A percentile compares a stretch with the other conserved stretches of the same genome.
Evolutionary conservation across 2,329 filamentous ascomycete genomes (phyloP).

Genomic region (Beauveria medogensis): DNA sequence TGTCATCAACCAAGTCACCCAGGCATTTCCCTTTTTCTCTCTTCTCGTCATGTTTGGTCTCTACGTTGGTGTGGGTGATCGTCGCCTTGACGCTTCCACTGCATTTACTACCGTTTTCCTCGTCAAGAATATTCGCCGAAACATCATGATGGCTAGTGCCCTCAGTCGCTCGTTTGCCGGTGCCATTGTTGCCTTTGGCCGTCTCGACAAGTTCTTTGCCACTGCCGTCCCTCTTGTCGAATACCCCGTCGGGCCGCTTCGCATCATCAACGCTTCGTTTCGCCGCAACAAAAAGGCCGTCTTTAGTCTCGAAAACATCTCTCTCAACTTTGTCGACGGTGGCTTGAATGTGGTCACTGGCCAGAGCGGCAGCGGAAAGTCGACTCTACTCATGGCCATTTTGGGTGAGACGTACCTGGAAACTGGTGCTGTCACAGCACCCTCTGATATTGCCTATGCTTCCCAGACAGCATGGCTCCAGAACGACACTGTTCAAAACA

Average conservation of each 20-base stretch:
- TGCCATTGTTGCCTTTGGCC: conserved; percentile 36
- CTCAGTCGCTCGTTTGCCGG: conserved; percentile 29
- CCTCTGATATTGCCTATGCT: conserved; percentile 46
- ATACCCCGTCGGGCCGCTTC: conserved; percentile 42
- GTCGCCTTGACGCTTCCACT: conserved; percentile 44
- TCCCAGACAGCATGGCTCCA: conserved; percentile 52
- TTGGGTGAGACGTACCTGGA: conserved; percentile 47
- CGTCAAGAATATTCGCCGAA: conserved; percentile 43
- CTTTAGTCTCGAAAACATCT: conserved; percentile 41
- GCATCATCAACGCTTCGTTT: conserved; percentile 39
- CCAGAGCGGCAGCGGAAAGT: conserved; percentile 49
- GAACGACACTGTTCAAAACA: conserved; percentile 46
- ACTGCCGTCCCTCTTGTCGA: conserved; percentile 39
- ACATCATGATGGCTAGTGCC: conserved; percentile 41
- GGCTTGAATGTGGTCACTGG: conserved; percentile 48
- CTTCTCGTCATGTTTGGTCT: conserved; percentile 47
- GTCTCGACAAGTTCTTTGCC: conserved; percentile 47
- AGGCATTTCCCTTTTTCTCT: conserved; percentile 43
- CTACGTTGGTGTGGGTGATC: conserved; percentile 39
- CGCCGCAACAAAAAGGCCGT: conserved; percentile 40
- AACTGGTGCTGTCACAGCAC: conserved; percentile 37
- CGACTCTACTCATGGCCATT: conserved; percentile 45
- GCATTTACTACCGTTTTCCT: conserved; percentile 50
- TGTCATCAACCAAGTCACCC: conserved; percentile 39
- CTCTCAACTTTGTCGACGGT: conserved; percentile 43